These are phyloP conservation scores for Pittosporum tobira DNA, from an alignment of 129 eudicot species.

Conservation along the genomic window DNA sequence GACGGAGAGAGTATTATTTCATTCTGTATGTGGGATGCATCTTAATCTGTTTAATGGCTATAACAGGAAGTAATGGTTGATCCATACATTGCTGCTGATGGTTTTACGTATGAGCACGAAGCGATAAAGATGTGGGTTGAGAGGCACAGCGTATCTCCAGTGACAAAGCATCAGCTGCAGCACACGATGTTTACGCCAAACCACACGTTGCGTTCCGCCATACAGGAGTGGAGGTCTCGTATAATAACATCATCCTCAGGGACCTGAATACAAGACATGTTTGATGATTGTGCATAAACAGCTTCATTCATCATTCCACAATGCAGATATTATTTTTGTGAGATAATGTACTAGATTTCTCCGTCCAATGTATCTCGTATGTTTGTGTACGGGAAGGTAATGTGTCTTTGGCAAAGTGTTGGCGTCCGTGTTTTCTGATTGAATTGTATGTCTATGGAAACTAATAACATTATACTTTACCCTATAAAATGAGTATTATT, in stretches of 20 bases:
- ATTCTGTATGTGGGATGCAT: not conserved
- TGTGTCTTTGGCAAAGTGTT: too few species aligned
- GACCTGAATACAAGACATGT: slow-evolving; percentile 7
- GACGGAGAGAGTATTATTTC: too few species aligned
- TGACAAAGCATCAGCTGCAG: slow-evolving; percentile 48
- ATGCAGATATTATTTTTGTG: too few species aligned
- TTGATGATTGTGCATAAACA: not conserved
- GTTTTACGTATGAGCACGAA: slow-evolving; percentile 76
- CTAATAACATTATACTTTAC: too few species aligned
- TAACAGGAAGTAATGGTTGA: slow-evolving; percentile 79
- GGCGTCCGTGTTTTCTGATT: too few species aligned
- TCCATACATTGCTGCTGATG: slow-evolving; percentile 86
- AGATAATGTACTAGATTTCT: too few species aligned
- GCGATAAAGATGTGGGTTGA: slow-evolving; percentile 79
- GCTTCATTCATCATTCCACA: not conserved
- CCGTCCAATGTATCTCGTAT: too few species aligned
- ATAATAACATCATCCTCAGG: slow-evolving; percentile 16
- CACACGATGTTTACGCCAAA: slow-evolving; percentile 60
- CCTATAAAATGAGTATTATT: too few species aligned
- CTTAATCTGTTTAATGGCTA: not conserved
- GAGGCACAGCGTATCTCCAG: slow-evolving; percentile 60
- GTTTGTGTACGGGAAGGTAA: too few species aligned
- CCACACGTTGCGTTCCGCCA: slow-evolving; percentile 62
- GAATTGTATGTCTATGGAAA: too few species aligned
- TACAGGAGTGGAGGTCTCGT: slow-evolving; percentile 65